A percentile compares a stretch with the other conserved stretches of the same genome.
Conservation (phyloP, 805 yeast species). For the Naumovozyma baii region DNA sequence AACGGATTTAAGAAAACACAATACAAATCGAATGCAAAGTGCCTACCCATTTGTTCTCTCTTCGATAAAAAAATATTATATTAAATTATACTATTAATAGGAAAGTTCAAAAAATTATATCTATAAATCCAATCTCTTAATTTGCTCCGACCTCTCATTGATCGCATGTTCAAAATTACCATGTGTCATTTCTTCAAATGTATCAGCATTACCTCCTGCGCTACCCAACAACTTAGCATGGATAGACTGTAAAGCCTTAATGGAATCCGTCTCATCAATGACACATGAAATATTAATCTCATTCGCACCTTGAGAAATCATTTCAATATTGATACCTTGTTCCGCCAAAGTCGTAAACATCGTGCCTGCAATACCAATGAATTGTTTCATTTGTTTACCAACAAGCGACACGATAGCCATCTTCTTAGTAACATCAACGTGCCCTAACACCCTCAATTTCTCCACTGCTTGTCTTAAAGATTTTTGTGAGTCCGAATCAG, state of each 20-base stretch:
- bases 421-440: conserved; percentile 77
- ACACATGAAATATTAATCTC: conserved; percentile 96
- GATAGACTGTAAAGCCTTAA: conserved; percentile 76
- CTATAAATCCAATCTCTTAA: conserved; percentile 31
- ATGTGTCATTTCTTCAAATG: conserved; percentile 3
- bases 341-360: conserved; percentile 93
- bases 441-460: conserved; percentile 72
- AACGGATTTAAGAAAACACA: too few relatives aligned
- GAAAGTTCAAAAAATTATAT: too few relatives aligned
- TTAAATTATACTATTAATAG: too few relatives aligned
- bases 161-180: conserved; percentile 29
- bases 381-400: conserved; percentile 94
- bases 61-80: too few relatives aligned
- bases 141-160: conserved; percentile 38
- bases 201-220: conserved; percentile 20
- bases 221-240: conserved; percentile 67
- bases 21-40: too few relatives aligned
- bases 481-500: conserved; percentile 48
- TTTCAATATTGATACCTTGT: conserved; percentile 86
- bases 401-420: conserved; percentile 90
- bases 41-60: too few relatives aligned
- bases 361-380: conserved; percentile 93
- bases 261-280: conserved; percentile 69
- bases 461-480: conserved; percentile 62
- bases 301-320: conserved; percentile 97